Base-by-base conservation (phyloP, 2,329 filamentous ascomycete species). In the Aspergillus vadensis region DNA sequence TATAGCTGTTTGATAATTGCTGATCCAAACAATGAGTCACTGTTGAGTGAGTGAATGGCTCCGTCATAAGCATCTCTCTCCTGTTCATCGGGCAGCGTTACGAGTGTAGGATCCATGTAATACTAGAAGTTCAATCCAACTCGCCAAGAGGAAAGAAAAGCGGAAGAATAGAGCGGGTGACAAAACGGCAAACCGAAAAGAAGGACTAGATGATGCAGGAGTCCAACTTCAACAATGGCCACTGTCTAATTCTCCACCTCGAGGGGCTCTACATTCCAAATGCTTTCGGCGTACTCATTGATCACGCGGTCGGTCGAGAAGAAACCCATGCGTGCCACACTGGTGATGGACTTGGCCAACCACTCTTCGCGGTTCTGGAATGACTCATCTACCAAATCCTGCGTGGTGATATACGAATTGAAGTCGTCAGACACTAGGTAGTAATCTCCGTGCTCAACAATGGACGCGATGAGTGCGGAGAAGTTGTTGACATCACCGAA, bases 381-480 rank as follows among this genome's bases (percentile, higher is more conserved):
- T 54, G 92, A 89, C 79, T 94, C 89, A 72, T 99, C 95, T 32
- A 99, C 93, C 58, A 97, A 84, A 60, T 87, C 84, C 65, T 99
- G 95, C 7, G 95, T 97, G 77, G 94, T 87, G 69, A 96, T 82
- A 80, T 99, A 99, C 74, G 90, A 94, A 79, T 91, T 88, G 85
- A 99, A 99, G 77, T 99, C 95, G 73, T 99, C 95, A 41, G 92
- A 97, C 51, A 98, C 93, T 30, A 99, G 86, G 77, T 99, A 99
- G 82, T 96, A 98, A 77, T 99, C 95, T 41, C 95, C 93, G 67
- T 98, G 95, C 62, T 97, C 90, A 65, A 90, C 87, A 65, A 99
- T 93, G 9, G 91, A 90, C 65, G 89, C 86, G 66, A 96, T 85
- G 65, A 99, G 84, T 30, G 91, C 90, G n/a, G 85, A 83, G 78